Evolutionary conservation across 1,284 basidiomycete species (phyloP).

Genomic region (Testicularia cyperi): DNA sequence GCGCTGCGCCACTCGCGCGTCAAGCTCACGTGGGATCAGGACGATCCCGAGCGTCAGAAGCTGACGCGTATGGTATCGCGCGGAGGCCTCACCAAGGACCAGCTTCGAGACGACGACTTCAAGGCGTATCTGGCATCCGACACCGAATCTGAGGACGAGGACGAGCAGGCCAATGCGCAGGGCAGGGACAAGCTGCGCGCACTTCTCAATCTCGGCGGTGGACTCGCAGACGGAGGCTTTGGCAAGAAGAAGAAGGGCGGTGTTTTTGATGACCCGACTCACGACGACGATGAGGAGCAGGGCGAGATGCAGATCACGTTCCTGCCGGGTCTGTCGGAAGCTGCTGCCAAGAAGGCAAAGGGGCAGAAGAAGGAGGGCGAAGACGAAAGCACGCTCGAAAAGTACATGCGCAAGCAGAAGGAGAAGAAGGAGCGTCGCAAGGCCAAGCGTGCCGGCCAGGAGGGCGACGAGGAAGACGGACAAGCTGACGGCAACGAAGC

Average conservation of each 20-base stretch:
- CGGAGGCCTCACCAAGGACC: slow-evolving; percentile 32
- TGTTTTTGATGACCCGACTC: slow-evolving; percentile 43
- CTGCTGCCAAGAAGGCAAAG: slow-evolving; percentile 35
- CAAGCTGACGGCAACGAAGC: neutral
- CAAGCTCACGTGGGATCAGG: slow-evolving; percentile 97
- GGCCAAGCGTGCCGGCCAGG: slow-evolving; percentile 9
- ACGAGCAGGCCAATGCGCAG: neutral
- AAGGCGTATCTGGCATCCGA: slow-evolving; percentile 57
- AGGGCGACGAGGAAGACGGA: slow-evolving; percentile 9
- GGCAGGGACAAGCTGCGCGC: slow-evolving; percentile 44
- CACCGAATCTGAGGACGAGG: slow-evolving; percentile 45
- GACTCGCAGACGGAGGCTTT: slow-evolving; percentile 5
- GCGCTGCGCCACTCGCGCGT: slow-evolving; percentile 97
- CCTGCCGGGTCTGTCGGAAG: slow-evolving; percentile 53
- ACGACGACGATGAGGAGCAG: slow-evolving; percentile 40
- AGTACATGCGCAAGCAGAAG: slow-evolving; percentile 57
- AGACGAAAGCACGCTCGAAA: slow-evolving; percentile 58
- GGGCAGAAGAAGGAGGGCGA: slow-evolving; percentile 16
- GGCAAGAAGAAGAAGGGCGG: slow-evolving; percentile 18
- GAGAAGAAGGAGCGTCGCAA: slow-evolving; percentile 56
- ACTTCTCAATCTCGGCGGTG: slow-evolving; percentile 42
- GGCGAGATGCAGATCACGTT: slow-evolving; percentile 54
- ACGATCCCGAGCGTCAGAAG: slow-evolving; percentile 83
- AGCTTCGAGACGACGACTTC: slow-evolving; percentile 56
- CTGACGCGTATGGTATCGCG: slow-evolving; percentile 63